Evolutionary conservation across 192 early-diverging fungal genomes (phyloP).

Genomic region (Coemansia sp.): DNA sequence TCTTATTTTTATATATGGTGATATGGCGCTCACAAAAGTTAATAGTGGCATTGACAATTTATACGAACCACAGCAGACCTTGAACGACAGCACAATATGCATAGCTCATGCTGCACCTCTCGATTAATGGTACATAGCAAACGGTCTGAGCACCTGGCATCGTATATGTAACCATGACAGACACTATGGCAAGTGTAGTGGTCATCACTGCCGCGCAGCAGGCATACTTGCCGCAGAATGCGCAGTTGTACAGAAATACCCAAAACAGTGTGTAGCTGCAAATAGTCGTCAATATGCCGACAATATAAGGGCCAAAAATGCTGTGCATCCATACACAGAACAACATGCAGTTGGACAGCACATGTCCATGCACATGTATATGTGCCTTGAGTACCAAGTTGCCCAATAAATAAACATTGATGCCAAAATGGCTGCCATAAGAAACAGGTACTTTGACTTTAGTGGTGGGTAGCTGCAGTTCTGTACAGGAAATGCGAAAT

Average conservation of each 20-base stretch:
- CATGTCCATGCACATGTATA: slow-evolving; percentile 29
- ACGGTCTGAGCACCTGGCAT: slow-evolving; percentile 28
- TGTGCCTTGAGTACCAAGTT: slow-evolving; percentile 53
- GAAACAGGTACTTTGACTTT: slow-evolving; percentile 53
- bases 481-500: slow-evolving; percentile 35
- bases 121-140: slow-evolving; percentile 27
- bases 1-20: slow-evolving; percentile 1
- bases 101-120: slow-evolving; percentile 52
- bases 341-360: slow-evolving; percentile 40
- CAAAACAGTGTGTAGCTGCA: slow-evolving; percentile 51
- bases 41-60: slow-evolving; percentile 38
- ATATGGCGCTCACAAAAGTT: slow-evolving; percentile 51
- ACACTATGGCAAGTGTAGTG: slow-evolving; percentile 14
- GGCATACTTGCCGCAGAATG: slow-evolving; percentile 31
- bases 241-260: slow-evolving; percentile 40
- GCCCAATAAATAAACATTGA: slow-evolving; percentile 48
- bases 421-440: slow-evolving; percentile 42
- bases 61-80: slow-evolving; percentile 43
- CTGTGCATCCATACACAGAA: slow-evolving; percentile 52
- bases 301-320: slow-evolving; percentile 33
- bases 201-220: slow-evolving; percentile 21
- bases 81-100: slow-evolving; percentile 42
- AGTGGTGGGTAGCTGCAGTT: slow-evolving; percentile 55
- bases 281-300: slow-evolving; percentile 38
- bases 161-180: slow-evolving; percentile 35